Conservation (phyloP, 2,329 filamentous ascomycete genomes). For the Onygena corvina region DNA sequence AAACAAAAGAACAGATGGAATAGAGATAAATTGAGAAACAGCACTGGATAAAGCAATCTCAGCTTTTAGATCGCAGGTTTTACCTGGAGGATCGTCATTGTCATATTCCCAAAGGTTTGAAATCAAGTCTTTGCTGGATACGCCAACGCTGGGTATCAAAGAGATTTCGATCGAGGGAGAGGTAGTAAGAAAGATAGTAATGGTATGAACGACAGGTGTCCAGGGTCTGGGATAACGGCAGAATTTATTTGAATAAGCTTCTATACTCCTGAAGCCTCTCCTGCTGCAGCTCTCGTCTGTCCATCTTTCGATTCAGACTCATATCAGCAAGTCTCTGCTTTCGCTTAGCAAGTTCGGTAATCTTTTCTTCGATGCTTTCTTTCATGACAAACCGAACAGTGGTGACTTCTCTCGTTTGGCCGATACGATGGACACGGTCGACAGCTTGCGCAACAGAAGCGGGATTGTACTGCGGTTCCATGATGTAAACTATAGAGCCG, state of each 20-base stretch:
- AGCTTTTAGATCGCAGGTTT: too few species aligned
- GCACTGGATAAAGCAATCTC: too few species aligned
- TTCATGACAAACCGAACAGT: constrained; percentile 84
- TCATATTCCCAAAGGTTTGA: too few species aligned
- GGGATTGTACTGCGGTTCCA: constrained; percentile 98
- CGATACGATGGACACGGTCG: constrained; percentile 81
- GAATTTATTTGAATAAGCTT: constrained; percentile 40
- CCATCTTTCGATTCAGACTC: constrained; percentile 59
- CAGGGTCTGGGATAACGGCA: not conserved
- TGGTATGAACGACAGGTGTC: not conserved
- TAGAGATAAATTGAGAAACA: too few species aligned
- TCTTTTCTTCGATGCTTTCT: constrained; percentile 85
- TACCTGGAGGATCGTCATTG: too few species aligned
- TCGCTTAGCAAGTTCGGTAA: constrained; percentile 77
- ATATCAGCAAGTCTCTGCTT: constrained; percentile 84
- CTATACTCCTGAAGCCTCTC: constrained; percentile 51
- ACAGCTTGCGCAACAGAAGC: constrained; percentile 89
- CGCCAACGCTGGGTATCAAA: too few species aligned
- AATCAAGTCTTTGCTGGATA: too few species aligned
- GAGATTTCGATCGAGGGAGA: too few species aligned
- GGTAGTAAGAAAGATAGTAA: too few species aligned
- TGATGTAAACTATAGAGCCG: constrained; percentile 80
- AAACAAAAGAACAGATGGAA: too few species aligned
- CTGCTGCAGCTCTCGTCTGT: constrained; percentile 51
- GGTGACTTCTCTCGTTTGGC: constrained; percentile 78